Conservation (phyloP, 2,329 filamentous ascomycete genomes). For the Cladosporium sp. region DNA sequence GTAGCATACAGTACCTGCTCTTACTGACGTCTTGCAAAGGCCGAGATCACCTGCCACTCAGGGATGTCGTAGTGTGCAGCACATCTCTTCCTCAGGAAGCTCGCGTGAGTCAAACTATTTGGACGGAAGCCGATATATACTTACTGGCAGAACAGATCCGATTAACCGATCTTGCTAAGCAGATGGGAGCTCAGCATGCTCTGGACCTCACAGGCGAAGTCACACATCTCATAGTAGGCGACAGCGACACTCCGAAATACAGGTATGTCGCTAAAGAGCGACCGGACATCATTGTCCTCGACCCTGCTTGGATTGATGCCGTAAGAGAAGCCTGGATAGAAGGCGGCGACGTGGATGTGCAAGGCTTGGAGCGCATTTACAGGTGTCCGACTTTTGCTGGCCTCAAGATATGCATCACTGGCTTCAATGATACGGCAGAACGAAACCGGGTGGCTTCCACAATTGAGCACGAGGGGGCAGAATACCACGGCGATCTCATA, state of each 20-base stretch:
- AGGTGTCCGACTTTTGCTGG: slow-evolving; percentile 63
- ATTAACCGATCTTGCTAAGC: slow-evolving; percentile 60
- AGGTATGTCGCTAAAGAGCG: slow-evolving; percentile 89
- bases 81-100: slow-evolving; percentile 36
- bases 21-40: background rate
- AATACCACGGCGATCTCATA: slow-evolving; percentile 84
- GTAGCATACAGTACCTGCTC: background rate
- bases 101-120: slow-evolving; percentile 29
- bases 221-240: slow-evolving; percentile 89
- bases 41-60: slow-evolving; percentile 27
- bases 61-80: slow-evolving; percentile 35
- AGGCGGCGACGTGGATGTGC: slow-evolving; percentile 73
- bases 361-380: slow-evolving; percentile 66
- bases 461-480: slow-evolving; percentile 64
- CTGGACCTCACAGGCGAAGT: slow-evolving; percentile 94
- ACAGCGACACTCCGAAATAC: slow-evolving; percentile 89
- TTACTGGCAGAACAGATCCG: slow-evolving; percentile 27
- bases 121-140: slow-evolving; percentile 2
- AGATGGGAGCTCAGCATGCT: slow-evolving; percentile 86
- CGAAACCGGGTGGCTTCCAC: slow-evolving; percentile 64
- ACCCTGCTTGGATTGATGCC: slow-evolving; percentile 79
- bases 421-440: slow-evolving; percentile 66
- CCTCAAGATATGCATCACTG: slow-evolving; percentile 67
- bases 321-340: slow-evolving; percentile 78
- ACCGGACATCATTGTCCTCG: slow-evolving; percentile 80